Conservation (phyloP, 2,329 filamentous ascomycete species). For the Xylaria sp. region DNA sequence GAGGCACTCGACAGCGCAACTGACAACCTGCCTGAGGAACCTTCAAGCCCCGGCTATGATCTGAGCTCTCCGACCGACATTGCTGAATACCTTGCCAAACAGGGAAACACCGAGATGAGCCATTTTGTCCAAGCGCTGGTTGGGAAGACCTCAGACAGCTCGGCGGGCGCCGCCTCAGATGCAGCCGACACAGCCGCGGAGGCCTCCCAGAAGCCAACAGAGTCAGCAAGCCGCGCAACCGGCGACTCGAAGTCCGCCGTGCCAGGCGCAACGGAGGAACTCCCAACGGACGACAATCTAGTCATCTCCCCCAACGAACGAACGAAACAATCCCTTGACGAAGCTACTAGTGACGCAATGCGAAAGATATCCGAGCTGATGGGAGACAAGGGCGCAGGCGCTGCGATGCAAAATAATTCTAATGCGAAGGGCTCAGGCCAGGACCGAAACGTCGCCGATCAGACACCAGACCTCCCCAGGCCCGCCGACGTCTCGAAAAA, state of each 20-base stretch:
- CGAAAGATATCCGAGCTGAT: background rate
- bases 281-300: conserved; percentile 26
- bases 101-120: conserved; percentile 36
- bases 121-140: conserved; percentile 32
- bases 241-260: background rate
- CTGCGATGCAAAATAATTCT: background rate
- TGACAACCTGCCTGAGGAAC: conserved; percentile 3
- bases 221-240: background rate
- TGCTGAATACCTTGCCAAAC: conserved; percentile 33
- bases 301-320: conserved; percentile 19
- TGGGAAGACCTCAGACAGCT: conserved; percentile 12
- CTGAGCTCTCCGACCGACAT: conserved; percentile 29
- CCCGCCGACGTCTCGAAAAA: conserved; percentile 27
- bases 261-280: conserved; percentile 13
- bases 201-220: background rate
- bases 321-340: conserved; percentile 12
- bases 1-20: conserved; percentile 8
- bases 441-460: background rate
- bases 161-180: conserved; percentile 7
- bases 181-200: conserved; percentile 5
- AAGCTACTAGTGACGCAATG: background rate
- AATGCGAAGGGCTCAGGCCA: background rate
- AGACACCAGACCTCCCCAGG: conserved; percentile 1
- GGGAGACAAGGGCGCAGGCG: background rate
- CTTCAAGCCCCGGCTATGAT: conserved; percentile 15